Conservation (phyloP, 2,329 filamentous ascomycete genomes). For the Aureobasidium sp. region DNA sequence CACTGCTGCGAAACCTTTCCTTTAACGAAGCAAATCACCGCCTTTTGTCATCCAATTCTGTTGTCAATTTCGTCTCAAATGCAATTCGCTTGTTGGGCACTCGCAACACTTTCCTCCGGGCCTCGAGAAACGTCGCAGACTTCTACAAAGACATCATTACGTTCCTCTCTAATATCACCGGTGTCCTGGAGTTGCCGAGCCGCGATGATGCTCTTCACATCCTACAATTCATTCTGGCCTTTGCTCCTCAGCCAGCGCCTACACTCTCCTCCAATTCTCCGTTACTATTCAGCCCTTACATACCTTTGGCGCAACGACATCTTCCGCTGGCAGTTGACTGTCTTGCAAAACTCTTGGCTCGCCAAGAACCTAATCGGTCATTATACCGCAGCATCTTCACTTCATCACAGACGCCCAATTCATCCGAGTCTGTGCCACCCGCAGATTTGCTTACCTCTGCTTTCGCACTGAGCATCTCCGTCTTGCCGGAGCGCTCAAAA, state of each 20-base stretch:
- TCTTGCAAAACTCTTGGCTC: constrained; percentile 81
- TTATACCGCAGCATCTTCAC: constrained; percentile 78
- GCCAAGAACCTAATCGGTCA: constrained; percentile 86
- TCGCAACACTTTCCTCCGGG: constrained; percentile 76
- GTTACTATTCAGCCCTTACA: constrained; percentile 30
- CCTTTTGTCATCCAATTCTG: constrained; percentile 64
- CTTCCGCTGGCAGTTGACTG: constrained; percentile 84
- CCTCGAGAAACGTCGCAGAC: constrained; percentile 78
- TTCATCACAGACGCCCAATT: constrained; percentile 40
- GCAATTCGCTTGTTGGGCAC: constrained; percentile 84
- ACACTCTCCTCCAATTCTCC: constrained; percentile 29
- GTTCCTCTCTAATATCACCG: constrained; percentile 75
- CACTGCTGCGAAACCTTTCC: constrained; percentile 85
- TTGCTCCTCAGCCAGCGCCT: constrained; percentile 73
- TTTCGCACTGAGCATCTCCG: constrained; percentile 79
- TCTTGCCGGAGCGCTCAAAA: constrained; percentile 67
- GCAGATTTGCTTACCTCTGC: constrained; percentile 78
- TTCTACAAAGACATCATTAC: constrained; percentile 95
- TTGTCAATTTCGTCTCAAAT: constrained; percentile 77
- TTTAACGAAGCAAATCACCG: constrained; percentile 74
- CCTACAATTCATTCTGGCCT: constrained; percentile 82
- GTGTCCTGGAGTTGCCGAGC: constrained; percentile 73
- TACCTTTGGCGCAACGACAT: constrained; percentile 72
- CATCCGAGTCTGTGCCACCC: constrained; percentile 33
- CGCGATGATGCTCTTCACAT: constrained; percentile 83